Evolutionary conservation across 2,329 filamentous ascomycete genomes (phyloP).

Genomic region (Cadophora sp.): DNA sequence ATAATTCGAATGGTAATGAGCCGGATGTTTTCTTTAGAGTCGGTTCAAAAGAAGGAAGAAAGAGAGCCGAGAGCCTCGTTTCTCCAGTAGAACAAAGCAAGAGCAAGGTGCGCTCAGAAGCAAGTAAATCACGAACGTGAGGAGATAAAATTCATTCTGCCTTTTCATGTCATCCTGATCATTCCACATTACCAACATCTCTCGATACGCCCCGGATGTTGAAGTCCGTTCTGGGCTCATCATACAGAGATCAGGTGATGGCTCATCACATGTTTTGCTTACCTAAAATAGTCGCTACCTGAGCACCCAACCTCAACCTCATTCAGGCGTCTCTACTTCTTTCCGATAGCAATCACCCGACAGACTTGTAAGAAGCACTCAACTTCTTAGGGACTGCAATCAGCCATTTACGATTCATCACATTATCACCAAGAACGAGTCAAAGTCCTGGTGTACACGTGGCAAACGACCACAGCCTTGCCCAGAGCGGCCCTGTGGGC

Average conservation of each 20-base stretch:
- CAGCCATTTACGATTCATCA: not conserved
- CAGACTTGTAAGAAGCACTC: not conserved
- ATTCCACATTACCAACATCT: no score
- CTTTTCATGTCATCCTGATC: no score
- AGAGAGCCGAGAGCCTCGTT: not conserved
- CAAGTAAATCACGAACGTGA: no score
- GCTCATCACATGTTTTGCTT: not conserved
- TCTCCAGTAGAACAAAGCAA: not conserved
- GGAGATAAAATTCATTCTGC: not conserved
- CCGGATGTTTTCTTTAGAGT: no score
- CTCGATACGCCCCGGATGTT: no score
- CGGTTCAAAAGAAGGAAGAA: no score
- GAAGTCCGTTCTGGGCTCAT: no score
- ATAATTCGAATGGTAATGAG: no score
- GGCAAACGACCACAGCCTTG: conserved; percentile 2
- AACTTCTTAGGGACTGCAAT: not conserved
- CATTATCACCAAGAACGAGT: not conserved
- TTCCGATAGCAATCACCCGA: not conserved
- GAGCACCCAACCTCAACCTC: not conserved
- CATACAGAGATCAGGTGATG: not conserved
- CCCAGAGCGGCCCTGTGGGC: not conserved
- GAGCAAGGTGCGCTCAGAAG: no score
- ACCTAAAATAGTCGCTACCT: not conserved
- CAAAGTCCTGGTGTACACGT: not conserved
- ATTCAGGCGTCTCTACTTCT: not conserved